Evolutionary conservation across 2,329 filamentous ascomycete species (phyloP).

Genomic region (Fusarium sp.): DNA sequence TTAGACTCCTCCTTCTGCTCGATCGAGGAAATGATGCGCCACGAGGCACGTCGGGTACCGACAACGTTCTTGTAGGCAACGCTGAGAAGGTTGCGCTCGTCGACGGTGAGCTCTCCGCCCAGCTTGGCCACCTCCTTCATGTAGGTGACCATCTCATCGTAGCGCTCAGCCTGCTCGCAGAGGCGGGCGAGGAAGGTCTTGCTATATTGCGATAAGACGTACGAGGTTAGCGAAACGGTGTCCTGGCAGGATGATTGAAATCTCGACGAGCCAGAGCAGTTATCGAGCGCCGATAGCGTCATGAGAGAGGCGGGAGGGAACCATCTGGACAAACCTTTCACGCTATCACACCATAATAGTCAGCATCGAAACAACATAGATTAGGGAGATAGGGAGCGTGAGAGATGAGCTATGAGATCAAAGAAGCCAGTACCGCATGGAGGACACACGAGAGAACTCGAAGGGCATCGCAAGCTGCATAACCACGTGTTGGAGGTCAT

Average conservation of each 20-base stretch:
- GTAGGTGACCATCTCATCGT: conserved; percentile 99
- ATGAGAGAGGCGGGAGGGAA: conserved; percentile 29
- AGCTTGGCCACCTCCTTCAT: conserved; percentile 99
- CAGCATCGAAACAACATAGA: conserved; percentile 48
- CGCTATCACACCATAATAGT: conserved; percentile 63
- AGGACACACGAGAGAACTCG: neutral
- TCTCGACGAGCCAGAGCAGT: conserved; percentile 32
- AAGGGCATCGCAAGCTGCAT: conserved; percentile 14
- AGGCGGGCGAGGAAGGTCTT: conserved; percentile 99
- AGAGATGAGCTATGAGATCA: conserved; percentile 15
- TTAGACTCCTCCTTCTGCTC: conserved; percentile 99
- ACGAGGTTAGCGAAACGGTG: conserved; percentile 46
- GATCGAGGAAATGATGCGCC: conserved; percentile 99
- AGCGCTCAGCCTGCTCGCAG: conserved; percentile 99
- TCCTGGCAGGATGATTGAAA: conserved; percentile 38
- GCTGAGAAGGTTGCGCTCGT: conserved; percentile 98
- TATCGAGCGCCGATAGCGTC: conserved; percentile 25
- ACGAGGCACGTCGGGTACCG: conserved; percentile 96
- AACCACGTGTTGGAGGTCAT: neutral
- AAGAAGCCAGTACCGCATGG: neutral
- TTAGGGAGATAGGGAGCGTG: conserved; percentile 23
- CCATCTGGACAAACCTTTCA: conserved; percentile 70
- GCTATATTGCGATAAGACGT: conserved; percentile 64
- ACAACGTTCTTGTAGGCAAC: conserved; percentile 99
- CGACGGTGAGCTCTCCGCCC: conserved; percentile 84